Conservation (phyloP, 1,284 basidiomycete species). For the Mycena sp. region DNA sequence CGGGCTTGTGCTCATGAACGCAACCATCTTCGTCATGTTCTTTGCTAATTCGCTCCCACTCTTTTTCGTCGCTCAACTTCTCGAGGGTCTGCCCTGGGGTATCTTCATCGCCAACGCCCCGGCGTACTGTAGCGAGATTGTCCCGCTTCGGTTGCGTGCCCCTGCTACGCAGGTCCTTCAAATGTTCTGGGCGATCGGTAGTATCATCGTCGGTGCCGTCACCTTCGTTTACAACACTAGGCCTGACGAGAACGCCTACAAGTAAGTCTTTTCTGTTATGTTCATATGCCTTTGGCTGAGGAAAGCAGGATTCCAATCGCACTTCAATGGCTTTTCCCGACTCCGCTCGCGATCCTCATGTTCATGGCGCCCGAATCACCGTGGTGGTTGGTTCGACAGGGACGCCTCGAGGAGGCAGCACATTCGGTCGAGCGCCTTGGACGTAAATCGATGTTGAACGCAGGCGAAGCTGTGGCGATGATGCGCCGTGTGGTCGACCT, state of each 20-base stretch:
- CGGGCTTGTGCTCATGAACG: conserved; percentile 25
- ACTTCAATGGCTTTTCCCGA: conserved; percentile 26
- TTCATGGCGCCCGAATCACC: conserved; percentile 25
- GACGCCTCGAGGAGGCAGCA: conserved; percentile 9
- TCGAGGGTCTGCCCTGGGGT: conserved; percentile 28
- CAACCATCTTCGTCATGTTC: conserved; percentile 20
- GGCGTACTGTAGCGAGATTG: conserved; percentile 28
- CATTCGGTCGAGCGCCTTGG: conserved; percentile 16
- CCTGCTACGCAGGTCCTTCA: conserved; percentile 25
- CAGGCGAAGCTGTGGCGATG: conserved; percentile 13
- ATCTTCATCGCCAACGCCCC: conserved; percentile 30
- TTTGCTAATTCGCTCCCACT: conserved; percentile 24
- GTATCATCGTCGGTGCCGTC: conserved; percentile 26
- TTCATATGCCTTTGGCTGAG: conserved; percentile 7
- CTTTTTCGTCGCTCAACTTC: conserved; percentile 18
- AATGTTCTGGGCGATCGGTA: conserved; percentile 27
- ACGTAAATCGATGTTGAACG: conserved; percentile 14
- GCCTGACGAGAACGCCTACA: conserved; percentile 15
- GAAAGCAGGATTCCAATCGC: conserved; percentile 21
- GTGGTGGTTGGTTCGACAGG: conserved; percentile 23
- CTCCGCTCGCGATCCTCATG: conserved; percentile 23
- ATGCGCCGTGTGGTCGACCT: conserved; percentile 28
- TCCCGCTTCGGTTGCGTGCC: conserved; percentile 22
- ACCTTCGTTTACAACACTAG: conserved; percentile 20
- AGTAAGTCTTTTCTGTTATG: background rate